Percentiles rank a stretch among this genome's conserved stretches.
Evolutionary conservation across 345 rosid genomes (phyloP).

Genomic region (Salix exigua): DNA sequence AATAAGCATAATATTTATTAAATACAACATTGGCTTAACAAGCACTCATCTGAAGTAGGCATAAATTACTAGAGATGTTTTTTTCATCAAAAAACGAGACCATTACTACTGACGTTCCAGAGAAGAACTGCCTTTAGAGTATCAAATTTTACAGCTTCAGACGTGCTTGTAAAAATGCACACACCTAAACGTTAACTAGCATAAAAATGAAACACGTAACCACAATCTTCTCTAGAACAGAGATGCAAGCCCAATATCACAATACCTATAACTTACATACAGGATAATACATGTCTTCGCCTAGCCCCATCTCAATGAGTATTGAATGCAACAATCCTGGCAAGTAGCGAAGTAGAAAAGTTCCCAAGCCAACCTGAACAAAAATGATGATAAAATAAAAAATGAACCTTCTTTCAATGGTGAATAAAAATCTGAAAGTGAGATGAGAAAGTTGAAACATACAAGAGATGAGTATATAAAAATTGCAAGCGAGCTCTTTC

Average conservation of each 20-base stretch:
- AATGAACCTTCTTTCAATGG: not conserved
- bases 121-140: not conserved
- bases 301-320: constrained; percentile 74
- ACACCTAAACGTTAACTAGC: not conserved
- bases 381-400: not conserved
- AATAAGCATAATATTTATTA: too few species aligned
- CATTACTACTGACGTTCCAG: not conserved
- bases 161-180: not conserved
- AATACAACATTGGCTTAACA: not conserved
- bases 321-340: constrained; percentile 57
- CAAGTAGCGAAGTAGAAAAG: constrained; percentile 72
- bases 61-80: not conserved
- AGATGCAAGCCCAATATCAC: not conserved
- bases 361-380: constrained; percentile 78
- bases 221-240: not conserved
- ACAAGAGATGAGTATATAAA: constrained; percentile 76
- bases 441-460: constrained; percentile 24
- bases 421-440: not conserved
- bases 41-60: not conserved
- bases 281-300: constrained; percentile 96
- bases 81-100: not conserved
- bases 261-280: constrained; percentile 71
- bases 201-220: not conserved
- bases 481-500: constrained; percentile 73
- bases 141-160: not conserved